These are phyloP conservation scores for Chrysopogon serrulatus DNA, from an alignment of 176 grass and related monocot genomes.

Conservation along the genomic window DNA sequence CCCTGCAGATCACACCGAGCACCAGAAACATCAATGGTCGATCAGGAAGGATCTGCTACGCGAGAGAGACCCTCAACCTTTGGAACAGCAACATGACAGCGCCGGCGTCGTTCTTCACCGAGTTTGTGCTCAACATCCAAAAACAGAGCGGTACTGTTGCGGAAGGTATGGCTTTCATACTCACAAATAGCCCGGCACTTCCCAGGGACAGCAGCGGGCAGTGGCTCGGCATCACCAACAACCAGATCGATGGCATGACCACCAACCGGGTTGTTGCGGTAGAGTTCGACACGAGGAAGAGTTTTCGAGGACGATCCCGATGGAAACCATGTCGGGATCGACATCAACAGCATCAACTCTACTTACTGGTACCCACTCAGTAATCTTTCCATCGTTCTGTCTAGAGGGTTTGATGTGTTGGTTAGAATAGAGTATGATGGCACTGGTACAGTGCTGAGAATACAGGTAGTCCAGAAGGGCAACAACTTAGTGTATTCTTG, in stretches of 20 bases:
- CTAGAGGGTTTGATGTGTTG: background rate
- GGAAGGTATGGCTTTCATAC: slow-evolving; percentile 54
- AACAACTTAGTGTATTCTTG: accelerated
- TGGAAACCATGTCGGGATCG: slow-evolving; percentile 45
- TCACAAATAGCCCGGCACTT: slow-evolving; percentile 24
- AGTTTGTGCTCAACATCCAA: slow-evolving; percentile 48
- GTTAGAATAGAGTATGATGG: background rate
- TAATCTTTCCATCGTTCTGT: slow-evolving; percentile 26
- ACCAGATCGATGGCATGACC: background rate
- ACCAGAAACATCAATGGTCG: slow-evolving; percentile 9
- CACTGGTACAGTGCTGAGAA: background rate
- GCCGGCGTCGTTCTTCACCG: slow-evolving; percentile 19
- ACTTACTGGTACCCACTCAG: background rate
- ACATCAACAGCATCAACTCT: slow-evolving; percentile 36
- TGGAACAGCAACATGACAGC: slow-evolving; percentile 13
- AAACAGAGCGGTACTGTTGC: background rate
- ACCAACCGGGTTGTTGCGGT: slow-evolving; percentile 27
- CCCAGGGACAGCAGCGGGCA: slow-evolving; percentile 39
- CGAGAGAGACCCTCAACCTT: slow-evolving; percentile 8
- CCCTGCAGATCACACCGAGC: slow-evolving; percentile 37
- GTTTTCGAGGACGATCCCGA: slow-evolving; percentile 15
- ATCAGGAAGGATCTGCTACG: slow-evolving; percentile 28
- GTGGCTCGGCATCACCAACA: slow-evolving; percentile 39
- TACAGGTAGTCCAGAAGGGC: background rate
- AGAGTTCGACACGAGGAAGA: slow-evolving; percentile 58